Percentiles rank a stretch among this genome's conserved stretches.
phyloP scores from a whole-genome alignment of 2,329 filamentous ascomycete species.

The Colletotrichum spaethianum region DNA sequence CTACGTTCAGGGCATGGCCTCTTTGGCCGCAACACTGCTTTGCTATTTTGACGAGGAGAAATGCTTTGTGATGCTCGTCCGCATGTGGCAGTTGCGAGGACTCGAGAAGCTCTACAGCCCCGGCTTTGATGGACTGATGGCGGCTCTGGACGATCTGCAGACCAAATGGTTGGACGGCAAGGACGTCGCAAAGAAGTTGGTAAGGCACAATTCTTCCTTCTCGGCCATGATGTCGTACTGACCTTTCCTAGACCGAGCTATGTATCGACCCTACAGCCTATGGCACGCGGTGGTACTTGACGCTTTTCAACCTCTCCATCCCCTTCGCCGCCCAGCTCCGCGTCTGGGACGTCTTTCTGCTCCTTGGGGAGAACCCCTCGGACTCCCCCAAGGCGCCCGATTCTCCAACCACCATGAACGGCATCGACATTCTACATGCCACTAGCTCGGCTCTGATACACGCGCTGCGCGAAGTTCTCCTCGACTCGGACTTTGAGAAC shows the following conservation, averaged over 20 bases:
- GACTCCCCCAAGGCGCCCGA: slow-evolving; percentile 41
- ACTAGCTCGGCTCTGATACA: slow-evolving; percentile 92
- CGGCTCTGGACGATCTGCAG: slow-evolving; percentile 88
- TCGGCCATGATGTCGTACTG: slow-evolving; percentile 9
- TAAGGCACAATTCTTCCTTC: slow-evolving; percentile 62
- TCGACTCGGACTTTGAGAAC: slow-evolving; percentile 97
- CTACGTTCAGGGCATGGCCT: slow-evolving; percentile 98
- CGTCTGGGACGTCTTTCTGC: slow-evolving; percentile 98
- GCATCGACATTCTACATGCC: slow-evolving; percentile 91
- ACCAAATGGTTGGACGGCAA: slow-evolving; percentile 83
- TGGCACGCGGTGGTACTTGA: slow-evolving; percentile 96
- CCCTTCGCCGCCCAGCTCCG: slow-evolving; percentile 94
- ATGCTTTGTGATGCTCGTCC: slow-evolving; percentile 96
- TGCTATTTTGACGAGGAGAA: slow-evolving; percentile 98
- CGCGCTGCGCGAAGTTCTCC: slow-evolving; percentile 87
- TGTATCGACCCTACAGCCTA: slow-evolving; percentile 92
- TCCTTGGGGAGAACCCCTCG: slow-evolving; percentile 83
- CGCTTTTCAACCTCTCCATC: slow-evolving; percentile 96
- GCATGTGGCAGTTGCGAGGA: slow-evolving; percentile 91
- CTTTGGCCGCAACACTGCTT: slow-evolving; percentile 89
- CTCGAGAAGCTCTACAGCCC: slow-evolving; percentile 86
- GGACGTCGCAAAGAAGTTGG: slow-evolving; percentile 85
- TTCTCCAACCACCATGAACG: slow-evolving; percentile 48
- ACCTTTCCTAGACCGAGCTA: slow-evolving; percentile 73
- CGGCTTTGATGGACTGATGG: slow-evolving; percentile 90